These are phyloP conservation scores for Chrysoporthe puriensis DNA, from an alignment of 2,329 filamentous ascomycete species.

Conservation along the genomic window DNA sequence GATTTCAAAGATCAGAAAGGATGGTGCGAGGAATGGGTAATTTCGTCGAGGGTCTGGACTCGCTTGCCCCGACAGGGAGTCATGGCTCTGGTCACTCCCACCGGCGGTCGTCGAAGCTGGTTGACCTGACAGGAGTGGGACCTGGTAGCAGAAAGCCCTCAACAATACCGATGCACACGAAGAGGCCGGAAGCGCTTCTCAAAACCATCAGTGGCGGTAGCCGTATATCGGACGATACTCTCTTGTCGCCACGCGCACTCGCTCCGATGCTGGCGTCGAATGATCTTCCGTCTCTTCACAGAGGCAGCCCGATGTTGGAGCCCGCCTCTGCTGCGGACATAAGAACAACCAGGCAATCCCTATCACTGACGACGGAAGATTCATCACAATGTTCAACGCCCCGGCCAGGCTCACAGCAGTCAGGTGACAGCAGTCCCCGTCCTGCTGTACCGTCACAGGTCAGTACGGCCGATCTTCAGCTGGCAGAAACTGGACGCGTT, in stretches of 20 bases:
- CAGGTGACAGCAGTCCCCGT: constrained; percentile 17
- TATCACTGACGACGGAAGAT: constrained; percentile 15
- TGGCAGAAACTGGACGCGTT: constrained; percentile 24
- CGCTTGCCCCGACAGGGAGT: background rate
- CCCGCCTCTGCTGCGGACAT: background rate
- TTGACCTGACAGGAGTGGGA: background rate
- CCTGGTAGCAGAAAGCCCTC: background rate
- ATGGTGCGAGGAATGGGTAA: constrained; percentile 43
- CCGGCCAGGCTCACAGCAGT: constrained; percentile 23
- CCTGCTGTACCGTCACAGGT: constrained; percentile 23
- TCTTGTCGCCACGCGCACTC: constrained; percentile 1
- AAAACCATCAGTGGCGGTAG: background rate
- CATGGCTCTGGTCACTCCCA: constrained; percentile 14
- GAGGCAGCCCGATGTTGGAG: constrained; percentile 4
- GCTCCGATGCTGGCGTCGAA: constrained; percentile 1
- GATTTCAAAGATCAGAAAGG: constrained; percentile 39
- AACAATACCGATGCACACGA: background rate
- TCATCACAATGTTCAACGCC: constrained; percentile 23
- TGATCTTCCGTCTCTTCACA: constrained; percentile 6
- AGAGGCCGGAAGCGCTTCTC: background rate
- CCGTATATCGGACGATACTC: constrained; percentile 1
- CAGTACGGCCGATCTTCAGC: constrained; percentile 26
- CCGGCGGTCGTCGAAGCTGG: constrained; percentile 10
- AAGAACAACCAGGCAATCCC: background rate
- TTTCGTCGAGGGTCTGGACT: constrained; percentile 40